A percentile compares a stretch with the other conserved stretches of the same genome.
Evolutionary conservation across 1,139 yeast genomes (phyloP).

Genomic region (Suhomyces coccinellae): DNA sequence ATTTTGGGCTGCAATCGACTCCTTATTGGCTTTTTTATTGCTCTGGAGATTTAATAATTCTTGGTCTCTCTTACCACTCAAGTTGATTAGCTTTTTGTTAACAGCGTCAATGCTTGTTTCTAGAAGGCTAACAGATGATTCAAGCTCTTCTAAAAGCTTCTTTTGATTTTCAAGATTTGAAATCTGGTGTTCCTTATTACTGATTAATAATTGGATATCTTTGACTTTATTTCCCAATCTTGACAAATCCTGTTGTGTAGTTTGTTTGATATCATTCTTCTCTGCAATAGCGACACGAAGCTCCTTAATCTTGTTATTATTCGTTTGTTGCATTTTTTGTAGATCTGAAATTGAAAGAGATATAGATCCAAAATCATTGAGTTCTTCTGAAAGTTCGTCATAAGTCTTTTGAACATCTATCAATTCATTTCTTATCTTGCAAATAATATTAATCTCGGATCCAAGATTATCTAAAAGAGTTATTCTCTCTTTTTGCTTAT

Average conservation of each 20-base stretch:
- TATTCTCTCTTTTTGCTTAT: conserved; percentile 12
- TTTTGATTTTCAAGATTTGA: conserved; percentile 37
- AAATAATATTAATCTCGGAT: conserved; percentile 38
- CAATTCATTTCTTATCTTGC: conserved; percentile 39
- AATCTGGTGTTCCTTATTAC: conserved; percentile 53
- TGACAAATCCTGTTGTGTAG: conserved; percentile 47
- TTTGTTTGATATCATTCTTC: conserved; percentile 51
- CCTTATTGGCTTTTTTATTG: conserved; percentile 17
- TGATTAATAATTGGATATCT: conserved; percentile 56
- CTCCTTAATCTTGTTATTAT: conserved; percentile 43
- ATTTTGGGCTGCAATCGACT: conserved; percentile 10
- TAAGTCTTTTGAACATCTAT: conserved; percentile 33
- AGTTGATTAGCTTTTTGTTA: conserved; percentile 16
- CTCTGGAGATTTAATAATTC: conserved; percentile 22
- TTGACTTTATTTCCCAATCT: conserved; percentile 54
- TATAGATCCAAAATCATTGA: conserved; percentile 34
- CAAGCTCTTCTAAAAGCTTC: conserved; percentile 6
- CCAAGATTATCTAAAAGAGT: conserved; percentile 19
- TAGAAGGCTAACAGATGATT: background rate
- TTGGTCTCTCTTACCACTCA: conserved; percentile 24
- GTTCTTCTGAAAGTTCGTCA: conserved; percentile 36
- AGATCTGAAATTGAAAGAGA: conserved; percentile 48
- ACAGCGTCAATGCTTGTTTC: conserved; percentile 11
- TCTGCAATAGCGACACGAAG: conserved; percentile 46
- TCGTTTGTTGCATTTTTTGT: conserved; percentile 48